These are phyloP conservation scores for Neurospora sp. DNA, from an alignment of 2,329 filamentous ascomycete species.

Conservation along the genomic window DNA sequence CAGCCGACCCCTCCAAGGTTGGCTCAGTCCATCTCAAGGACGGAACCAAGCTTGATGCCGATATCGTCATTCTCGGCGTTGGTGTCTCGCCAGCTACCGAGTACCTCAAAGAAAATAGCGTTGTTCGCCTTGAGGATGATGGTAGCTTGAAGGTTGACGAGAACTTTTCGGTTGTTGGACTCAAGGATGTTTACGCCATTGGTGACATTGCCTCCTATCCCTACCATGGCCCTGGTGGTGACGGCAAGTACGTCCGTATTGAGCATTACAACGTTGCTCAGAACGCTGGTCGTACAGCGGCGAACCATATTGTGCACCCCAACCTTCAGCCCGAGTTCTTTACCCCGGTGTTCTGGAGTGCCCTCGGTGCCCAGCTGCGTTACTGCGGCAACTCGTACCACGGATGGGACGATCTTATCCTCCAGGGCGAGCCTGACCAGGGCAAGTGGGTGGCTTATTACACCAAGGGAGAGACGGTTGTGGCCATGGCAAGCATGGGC, in stretches of 20 bases:
- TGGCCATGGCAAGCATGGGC: constrained; percentile 86
- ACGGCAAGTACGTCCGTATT: constrained; percentile 66
- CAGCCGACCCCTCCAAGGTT: constrained; percentile 58
- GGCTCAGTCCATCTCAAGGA: constrained; percentile 77
- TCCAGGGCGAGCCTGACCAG: constrained; percentile 67
- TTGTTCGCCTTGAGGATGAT: constrained; percentile 64
- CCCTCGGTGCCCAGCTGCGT: constrained; percentile 75
- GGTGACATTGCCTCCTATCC: constrained; percentile 94
- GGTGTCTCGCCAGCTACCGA: constrained; percentile 80
- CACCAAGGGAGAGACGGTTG: constrained; percentile 71
- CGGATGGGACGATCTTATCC: constrained; percentile 77
- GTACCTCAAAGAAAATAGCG: constrained; percentile 64
- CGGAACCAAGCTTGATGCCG: constrained; percentile 72
- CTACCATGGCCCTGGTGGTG: constrained; percentile 79
- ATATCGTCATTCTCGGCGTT: constrained; percentile 84
- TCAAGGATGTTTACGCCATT: constrained; percentile 81
- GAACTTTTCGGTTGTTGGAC: constrained; percentile 62
- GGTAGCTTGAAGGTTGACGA: constrained; percentile 79
- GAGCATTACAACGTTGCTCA: constrained; percentile 99
- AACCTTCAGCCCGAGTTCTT: constrained; percentile 56
- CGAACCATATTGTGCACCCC: constrained; percentile 63
- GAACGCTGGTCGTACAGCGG: constrained; percentile 75
- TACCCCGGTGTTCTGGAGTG: constrained; percentile 95
- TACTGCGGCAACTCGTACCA: constrained; percentile 83
- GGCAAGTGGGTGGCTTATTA: constrained; percentile 87